phyloP scores from a whole-genome alignment of 2,329 filamentous ascomycete species.

The Aspergillus fischeri region DNA sequence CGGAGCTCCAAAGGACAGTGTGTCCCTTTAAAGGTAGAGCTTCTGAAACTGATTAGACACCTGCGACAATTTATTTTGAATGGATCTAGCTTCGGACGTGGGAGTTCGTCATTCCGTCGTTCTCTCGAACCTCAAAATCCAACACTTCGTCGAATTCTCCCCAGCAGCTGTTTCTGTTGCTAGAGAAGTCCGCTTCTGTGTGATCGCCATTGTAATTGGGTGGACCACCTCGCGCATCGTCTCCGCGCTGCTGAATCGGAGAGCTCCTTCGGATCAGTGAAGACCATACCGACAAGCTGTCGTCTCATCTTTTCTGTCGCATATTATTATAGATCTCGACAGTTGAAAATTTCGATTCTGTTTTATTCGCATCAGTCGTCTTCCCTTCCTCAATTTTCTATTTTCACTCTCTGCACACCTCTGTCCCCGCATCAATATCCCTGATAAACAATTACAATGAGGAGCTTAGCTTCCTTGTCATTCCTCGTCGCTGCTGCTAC shows the following conservation, averaged over 20 bases:
- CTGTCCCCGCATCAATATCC: constrained; percentile 2
- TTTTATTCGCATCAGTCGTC: neutral
- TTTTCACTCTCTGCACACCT: neutral
- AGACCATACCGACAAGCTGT: constrained; percentile 9
- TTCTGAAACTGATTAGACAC: neutral
- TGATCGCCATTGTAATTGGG: constrained; percentile 49
- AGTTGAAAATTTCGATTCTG: neutral
- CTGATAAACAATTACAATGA: constrained; percentile 33
- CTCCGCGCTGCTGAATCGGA: constrained; percentile 27
- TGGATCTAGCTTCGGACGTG: constrained; percentile 38
- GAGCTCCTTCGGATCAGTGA: constrained; percentile 16
- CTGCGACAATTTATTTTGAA: constrained; percentile 13
- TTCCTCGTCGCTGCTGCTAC: constrained; percentile 49
- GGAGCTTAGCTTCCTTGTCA: constrained; percentile 37
- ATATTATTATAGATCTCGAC: neutral
- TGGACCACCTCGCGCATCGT: constrained; percentile 40
- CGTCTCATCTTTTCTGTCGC: constrained; percentile 8
- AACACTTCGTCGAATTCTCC: constrained; percentile 50
- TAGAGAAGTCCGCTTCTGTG: constrained; percentile 48
- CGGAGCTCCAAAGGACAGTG: constrained; percentile 11
- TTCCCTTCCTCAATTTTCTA: neutral
- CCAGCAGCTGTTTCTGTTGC: constrained; percentile 47
- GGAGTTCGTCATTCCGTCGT: constrained; percentile 45
- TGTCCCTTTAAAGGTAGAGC: constrained; percentile 10
- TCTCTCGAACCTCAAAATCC: constrained; percentile 42